Conservation (phyloP, 345 rosid species). For the Eucalyptus guilfoylei region DNA sequence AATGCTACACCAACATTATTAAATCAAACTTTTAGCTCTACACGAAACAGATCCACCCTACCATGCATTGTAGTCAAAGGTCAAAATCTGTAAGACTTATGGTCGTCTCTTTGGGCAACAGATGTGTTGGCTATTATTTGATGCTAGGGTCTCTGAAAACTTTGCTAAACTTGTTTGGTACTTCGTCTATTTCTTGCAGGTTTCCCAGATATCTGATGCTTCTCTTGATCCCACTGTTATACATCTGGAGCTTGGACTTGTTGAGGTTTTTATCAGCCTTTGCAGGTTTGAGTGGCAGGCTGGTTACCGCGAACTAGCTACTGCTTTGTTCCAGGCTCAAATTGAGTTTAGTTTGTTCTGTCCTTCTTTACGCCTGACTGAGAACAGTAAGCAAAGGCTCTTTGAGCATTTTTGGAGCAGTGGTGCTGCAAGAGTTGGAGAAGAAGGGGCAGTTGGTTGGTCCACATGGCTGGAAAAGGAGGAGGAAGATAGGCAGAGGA, state of each 20-base stretch:
- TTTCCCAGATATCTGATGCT: slow-evolving; percentile 24
- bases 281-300: slow-evolving; percentile 98
- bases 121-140: neutral
- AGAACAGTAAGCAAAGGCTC: slow-evolving; percentile 70
- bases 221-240: slow-evolving; percentile 27
- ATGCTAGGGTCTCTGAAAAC: neutral
- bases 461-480: slow-evolving; percentile 86
- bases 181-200: slow-evolving; percentile 33
- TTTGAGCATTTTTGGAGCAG: slow-evolving; percentile 95
- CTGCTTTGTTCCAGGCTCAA: slow-evolving; percentile 89
- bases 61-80: neutral
- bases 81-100: neutral
- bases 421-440: slow-evolving; percentile 84
- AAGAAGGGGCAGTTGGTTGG: slow-evolving; percentile 95
- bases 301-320: slow-evolving; percentile 82
- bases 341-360: slow-evolving; percentile 80
- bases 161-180: neutral
- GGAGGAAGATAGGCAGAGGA: slow-evolving; percentile 77
- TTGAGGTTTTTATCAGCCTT: slow-evolving; percentile 76
- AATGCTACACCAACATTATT: neutral
- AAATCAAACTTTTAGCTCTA: neutral
- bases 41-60: neutral
- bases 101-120: neutral
- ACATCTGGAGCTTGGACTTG: slow-evolving; percentile 74
- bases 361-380: slow-evolving; percentile 62